Percentiles rank a stretch among this genome's conserved stretches.
Evolutionary conservation across 768 basidiomycete genomes (phyloP).

Genomic region (Phanerochaete sordida): DNA sequence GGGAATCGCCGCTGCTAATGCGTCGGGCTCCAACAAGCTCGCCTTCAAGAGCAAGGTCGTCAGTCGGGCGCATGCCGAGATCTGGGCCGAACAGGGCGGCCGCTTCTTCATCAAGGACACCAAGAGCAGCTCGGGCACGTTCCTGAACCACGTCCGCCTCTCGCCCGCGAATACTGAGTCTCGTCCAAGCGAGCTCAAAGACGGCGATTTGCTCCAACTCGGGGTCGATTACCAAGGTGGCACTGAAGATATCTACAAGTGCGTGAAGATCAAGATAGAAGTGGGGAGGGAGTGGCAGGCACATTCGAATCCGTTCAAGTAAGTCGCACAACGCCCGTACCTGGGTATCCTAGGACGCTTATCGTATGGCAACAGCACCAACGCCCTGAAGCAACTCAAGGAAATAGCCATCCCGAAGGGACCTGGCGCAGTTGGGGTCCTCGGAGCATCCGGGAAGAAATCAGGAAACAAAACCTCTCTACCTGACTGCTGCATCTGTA

Average conservation of each 20-base stretch:
- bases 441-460: slow-evolving; percentile 16
- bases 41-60: slow-evolving; percentile 97
- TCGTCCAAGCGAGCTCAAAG: slow-evolving; percentile 73
- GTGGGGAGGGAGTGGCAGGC: slow-evolving; percentile 89
- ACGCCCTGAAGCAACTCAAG: slow-evolving; percentile 79
- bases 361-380: slow-evolving; percentile 41
- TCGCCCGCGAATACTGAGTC: slow-evolving; percentile 81
- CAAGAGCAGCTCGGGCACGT: slow-evolving; percentile 87
- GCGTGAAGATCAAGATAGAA: slow-evolving; percentile 94
- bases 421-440: no score
- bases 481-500: slow-evolving; percentile 93
- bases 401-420: slow-evolving; percentile 48
- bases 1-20: slow-evolving; percentile 61
- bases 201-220: slow-evolving; percentile 92
- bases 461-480: slow-evolving; percentile 38
- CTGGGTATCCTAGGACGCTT: not conserved
- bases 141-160: slow-evolving; percentile 92
- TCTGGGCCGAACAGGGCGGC: slow-evolving; percentile 70
- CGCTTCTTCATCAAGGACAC: slow-evolving; percentile 90
- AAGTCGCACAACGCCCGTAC: slow-evolving; percentile 22
- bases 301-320: slow-evolving; percentile 90
- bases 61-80: slow-evolving; percentile 89
- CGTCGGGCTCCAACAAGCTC: slow-evolving; percentile 75
- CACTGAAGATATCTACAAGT: slow-evolving; percentile 94
- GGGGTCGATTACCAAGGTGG: slow-evolving; percentile 99